phyloP scores from a whole-genome alignment of 2,329 filamentous ascomycete species.

The Phyllosticta citrichinensis region DNA sequence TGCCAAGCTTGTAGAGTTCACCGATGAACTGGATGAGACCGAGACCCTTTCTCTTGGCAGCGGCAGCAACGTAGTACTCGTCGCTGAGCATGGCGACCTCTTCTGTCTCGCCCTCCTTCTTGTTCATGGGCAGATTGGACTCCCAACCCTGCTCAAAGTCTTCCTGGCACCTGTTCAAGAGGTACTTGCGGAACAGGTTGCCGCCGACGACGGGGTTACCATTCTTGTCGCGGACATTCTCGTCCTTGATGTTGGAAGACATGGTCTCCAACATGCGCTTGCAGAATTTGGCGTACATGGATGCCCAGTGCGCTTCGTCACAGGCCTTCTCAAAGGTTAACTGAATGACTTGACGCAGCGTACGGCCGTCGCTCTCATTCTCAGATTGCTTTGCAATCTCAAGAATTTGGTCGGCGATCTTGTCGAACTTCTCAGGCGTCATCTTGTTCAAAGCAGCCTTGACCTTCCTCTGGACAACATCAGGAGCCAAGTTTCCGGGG shows the following conservation, averaged over 20 bases:
- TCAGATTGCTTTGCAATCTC: constrained; percentile 90
- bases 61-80: constrained; percentile 89
- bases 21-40: constrained; percentile 99
- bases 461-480: constrained; percentile 95
- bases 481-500: constrained; percentile 60
- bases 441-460: constrained; percentile 99
- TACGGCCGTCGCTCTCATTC: constrained; percentile 87
- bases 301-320: constrained; percentile 95
- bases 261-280: constrained; percentile 93
- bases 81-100: constrained; percentile 84
- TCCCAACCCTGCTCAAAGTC: constrained; percentile 99
- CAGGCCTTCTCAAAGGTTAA: constrained; percentile 98
- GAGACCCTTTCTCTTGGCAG: constrained; percentile 91
- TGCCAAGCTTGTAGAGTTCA: constrained; percentile 95
- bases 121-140: constrained; percentile 61
- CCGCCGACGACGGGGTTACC: constrained; percentile 85
- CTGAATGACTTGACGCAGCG: constrained; percentile 93
- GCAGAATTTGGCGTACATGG: constrained; percentile 98
- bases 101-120: constrained; percentile 65
- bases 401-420: constrained; percentile 87
- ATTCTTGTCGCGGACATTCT: constrained; percentile 84
- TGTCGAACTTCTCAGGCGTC: constrained; percentile 98
- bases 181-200: constrained; percentile 93
- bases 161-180: constrained; percentile 96
- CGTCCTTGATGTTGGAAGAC: constrained; percentile 89